Percentiles rank a stretch among this genome's conserved stretches.
Conservation (phyloP, 2,329 filamentous ascomycete genomes). For the Clarireedia homoeocarpa region DNA sequence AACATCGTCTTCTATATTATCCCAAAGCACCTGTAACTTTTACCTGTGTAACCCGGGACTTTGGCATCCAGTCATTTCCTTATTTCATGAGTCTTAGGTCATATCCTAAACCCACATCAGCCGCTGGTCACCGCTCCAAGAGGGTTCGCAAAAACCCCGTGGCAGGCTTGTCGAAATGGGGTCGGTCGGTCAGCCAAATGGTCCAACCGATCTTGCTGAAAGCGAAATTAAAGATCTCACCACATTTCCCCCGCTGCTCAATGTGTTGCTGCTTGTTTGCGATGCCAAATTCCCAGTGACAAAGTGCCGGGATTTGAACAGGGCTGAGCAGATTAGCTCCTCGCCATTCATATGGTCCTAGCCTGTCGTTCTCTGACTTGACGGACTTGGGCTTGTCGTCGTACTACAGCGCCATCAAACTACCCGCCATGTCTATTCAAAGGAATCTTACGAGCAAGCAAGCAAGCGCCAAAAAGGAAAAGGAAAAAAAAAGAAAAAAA, state of each 20-base stretch:
- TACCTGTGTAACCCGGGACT: not conserved
- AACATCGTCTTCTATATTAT: not conserved
- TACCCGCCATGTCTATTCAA: too few species aligned
- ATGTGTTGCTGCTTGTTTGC: not conserved
- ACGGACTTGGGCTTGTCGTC: too few species aligned
- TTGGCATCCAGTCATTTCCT: not conserved
- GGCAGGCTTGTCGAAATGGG: not conserved
- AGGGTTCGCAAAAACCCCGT: not conserved
- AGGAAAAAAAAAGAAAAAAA: too few species aligned
- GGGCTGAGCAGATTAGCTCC: not conserved
- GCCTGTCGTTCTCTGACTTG: too few species aligned
- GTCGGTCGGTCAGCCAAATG: not conserved
- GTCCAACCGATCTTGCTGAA: not conserved
- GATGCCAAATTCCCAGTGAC: constrained; percentile 2
- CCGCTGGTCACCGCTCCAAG: not conserved
- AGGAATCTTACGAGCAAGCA: too few species aligned
- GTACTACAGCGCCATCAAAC: too few species aligned
- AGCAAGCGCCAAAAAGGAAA: too few species aligned
- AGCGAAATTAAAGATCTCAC: constrained; percentile 7
- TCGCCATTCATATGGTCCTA: too few species aligned
- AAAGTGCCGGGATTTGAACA: constrained; percentile 7
- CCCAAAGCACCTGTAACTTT: not conserved
- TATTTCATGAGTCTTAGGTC: constrained; percentile 4
- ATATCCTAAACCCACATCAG: constrained; percentile 3
- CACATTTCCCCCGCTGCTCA: not conserved